A percentile compares a stretch with the other conserved stretches of the same genome.
Evolutionary conservation across 139 green algal species (phyloP).

Genomic region (Picochlorum sp.): DNA sequence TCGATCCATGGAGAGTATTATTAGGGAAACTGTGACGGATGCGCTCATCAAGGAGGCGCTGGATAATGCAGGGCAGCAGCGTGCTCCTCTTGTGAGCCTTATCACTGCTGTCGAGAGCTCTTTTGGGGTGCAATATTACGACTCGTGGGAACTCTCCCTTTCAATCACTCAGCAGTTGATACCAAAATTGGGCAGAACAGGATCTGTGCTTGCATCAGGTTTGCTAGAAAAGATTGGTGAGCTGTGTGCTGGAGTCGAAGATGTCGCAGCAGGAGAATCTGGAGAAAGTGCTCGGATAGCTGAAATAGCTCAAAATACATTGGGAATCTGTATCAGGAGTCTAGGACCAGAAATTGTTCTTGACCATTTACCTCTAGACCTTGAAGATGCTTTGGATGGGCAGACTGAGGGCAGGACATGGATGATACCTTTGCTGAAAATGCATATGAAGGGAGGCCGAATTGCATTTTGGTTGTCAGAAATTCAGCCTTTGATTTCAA

Average conservation of each 20-base stretch:
- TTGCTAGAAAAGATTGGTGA: slow-evolving; percentile 44
- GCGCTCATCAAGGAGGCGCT: slow-evolving; percentile 16
- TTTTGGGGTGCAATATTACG: slow-evolving; percentile 56
- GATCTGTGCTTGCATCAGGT: slow-evolving; percentile 16
- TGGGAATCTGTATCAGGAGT: slow-evolving; percentile 53
- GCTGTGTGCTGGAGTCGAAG: slow-evolving; percentile 45
- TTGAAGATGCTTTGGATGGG: slow-evolving; percentile 43
- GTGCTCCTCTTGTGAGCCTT: slow-evolving; percentile 37
- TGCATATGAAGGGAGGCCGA: slow-evolving; percentile 40
- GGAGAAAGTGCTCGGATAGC: slow-evolving; percentile 10
- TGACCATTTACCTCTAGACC: slow-evolving; percentile 52
- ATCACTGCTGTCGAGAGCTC: slow-evolving; percentile 48
- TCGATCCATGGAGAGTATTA: slow-evolving; percentile 41
- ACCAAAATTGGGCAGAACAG: slow-evolving; percentile 31
- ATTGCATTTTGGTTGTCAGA: slow-evolving; percentile 56
- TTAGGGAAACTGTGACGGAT: slow-evolving; percentile 36
- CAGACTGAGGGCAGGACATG: slow-evolving; percentile 63
- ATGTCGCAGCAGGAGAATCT: slow-evolving; percentile 33
- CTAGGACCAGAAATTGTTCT: slow-evolving; percentile 70
- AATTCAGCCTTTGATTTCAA: slow-evolving; percentile 62
- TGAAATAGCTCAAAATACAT: slow-evolving; percentile 42
- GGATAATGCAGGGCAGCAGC: background rate
- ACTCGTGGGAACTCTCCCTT: slow-evolving; percentile 63
- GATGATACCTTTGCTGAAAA: slow-evolving; percentile 80
- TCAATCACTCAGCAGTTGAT: slow-evolving; percentile 44